A percentile compares a stretch with the other conserved stretches of the same genome.
phyloP scores from a whole-genome alignment of 192 early-diverging fungal species.

The Cladochytrium replicatum region DNA sequence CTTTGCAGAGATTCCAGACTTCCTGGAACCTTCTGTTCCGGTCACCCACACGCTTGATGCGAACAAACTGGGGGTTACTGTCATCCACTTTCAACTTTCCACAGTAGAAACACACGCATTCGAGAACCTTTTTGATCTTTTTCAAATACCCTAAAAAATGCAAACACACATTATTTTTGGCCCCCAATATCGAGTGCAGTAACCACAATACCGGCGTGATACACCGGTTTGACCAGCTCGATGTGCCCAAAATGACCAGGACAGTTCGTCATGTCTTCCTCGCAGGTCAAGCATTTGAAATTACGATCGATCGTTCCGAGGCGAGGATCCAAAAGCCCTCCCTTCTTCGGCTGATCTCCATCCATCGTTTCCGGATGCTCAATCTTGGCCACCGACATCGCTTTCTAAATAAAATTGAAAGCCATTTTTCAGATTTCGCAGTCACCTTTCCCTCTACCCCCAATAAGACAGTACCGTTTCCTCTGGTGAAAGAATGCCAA shows the following conservation, averaged over 20 bases:
- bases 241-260: constrained; percentile 98
- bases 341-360: constrained; percentile 69
- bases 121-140: constrained; percentile 93
- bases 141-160: constrained; percentile 69
- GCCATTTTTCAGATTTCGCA: background rate
- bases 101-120: constrained; percentile 92
- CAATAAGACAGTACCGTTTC: constrained; percentile 79
- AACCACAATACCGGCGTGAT: constrained; percentile 65
- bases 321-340: constrained; percentile 83
- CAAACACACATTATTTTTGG: too few relatives aligned
- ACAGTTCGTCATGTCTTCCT: constrained; percentile 88
- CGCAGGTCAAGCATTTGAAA: constrained; percentile 94
- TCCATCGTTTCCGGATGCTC: constrained; percentile 82
- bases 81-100: constrained; percentile 72
- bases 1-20: constrained; percentile 83
- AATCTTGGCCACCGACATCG: constrained; percentile 93
- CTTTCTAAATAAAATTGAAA: constrained; percentile 64
- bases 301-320: constrained; percentile 97
- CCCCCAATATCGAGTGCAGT: too few relatives aligned
- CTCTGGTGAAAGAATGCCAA: constrained; percentile 91
- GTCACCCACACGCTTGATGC: background rate
- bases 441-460: background rate
- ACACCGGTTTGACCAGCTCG: constrained; percentile 90
- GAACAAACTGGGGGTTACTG: background rate
- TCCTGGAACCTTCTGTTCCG: constrained; percentile 54